These are phyloP conservation scores for Blakeslea trispora DNA, from an alignment of 371 early-diverging fungal species.

Conservation along the genomic window DNA sequence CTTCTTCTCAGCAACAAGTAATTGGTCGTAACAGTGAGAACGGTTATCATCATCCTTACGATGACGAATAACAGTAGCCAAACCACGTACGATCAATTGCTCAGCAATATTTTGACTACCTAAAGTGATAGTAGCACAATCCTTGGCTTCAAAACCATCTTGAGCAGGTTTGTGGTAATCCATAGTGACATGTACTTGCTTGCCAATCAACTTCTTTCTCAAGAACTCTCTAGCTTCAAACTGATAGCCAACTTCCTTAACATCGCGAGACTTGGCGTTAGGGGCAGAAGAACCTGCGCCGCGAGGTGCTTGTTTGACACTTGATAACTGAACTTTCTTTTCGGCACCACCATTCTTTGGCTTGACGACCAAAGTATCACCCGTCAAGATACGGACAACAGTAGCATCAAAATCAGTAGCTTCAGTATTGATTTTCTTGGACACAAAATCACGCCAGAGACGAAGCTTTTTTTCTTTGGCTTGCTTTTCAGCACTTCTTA, in stretches of 20 bases:
- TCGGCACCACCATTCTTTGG: slow-evolving; percentile 59
- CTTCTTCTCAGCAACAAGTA: slow-evolving; percentile 80
- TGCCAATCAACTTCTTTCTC: slow-evolving; percentile 86
- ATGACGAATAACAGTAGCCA: slow-evolving; percentile 85
- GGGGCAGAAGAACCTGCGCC: slow-evolving; percentile 45
- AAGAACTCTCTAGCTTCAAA: slow-evolving; percentile 88
- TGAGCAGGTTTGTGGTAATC: slow-evolving; percentile 90
- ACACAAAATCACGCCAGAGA: slow-evolving; percentile 75
- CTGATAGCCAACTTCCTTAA: slow-evolving; percentile 81
- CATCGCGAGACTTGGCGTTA: slow-evolving; percentile 66
- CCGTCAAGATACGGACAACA: slow-evolving; percentile 76
- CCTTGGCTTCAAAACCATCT: slow-evolving; percentile 85
- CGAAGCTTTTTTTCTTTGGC: slow-evolving; percentile 80
- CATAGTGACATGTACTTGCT: slow-evolving; percentile 75
- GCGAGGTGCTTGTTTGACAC: slow-evolving; percentile 75
- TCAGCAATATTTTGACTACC: slow-evolving; percentile 77
- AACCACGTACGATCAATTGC: slow-evolving; percentile 74
- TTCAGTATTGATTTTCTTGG: slow-evolving; percentile 42
- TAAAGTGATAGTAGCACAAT: slow-evolving; percentile 83
- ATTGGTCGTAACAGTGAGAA: slow-evolving; percentile 81
- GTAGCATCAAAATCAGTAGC: slow-evolving; percentile 56
- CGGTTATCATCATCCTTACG: slow-evolving; percentile 88
- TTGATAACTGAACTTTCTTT: slow-evolving; percentile 80
- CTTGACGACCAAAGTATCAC: slow-evolving; percentile 80
- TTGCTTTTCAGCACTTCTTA: slow-evolving; percentile 77